Percentiles rank a stretch among this genome's conserved stretches.
These are phyloP conservation scores for Penicillium mononematosum DNA, from an alignment of 495 filamentous ascomycete species.

Conservation along the genomic window DNA sequence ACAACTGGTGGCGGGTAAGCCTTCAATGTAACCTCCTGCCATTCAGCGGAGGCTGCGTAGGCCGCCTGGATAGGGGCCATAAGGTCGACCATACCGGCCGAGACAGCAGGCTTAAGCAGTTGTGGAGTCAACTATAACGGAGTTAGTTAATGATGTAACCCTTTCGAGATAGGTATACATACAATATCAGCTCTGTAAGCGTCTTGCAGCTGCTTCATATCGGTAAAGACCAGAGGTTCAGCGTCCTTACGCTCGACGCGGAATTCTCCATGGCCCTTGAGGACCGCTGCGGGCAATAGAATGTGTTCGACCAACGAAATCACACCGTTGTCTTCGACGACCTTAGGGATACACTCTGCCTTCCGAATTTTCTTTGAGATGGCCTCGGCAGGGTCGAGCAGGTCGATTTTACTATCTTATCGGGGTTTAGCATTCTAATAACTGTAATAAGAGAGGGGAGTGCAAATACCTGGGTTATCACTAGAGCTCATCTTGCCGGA, in stretches of 20 bases:
- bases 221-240: conserved; percentile 69
- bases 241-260: conserved; percentile 43
- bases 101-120: conserved; percentile 70
- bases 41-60: conserved; percentile 63
- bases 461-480: background rate
- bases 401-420: conserved; percentile 67
- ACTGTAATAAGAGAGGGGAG: too few species aligned
- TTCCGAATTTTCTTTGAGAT: conserved; percentile 75
- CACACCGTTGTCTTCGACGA: conserved; percentile 75
- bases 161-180: conserved; percentile 21
- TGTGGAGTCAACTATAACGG: conserved; percentile 66
- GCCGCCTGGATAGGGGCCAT: conserved; percentile 67
- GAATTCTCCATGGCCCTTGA: conserved; percentile 23
- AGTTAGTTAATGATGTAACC: conserved; percentile 1
- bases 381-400: conserved; percentile 67
- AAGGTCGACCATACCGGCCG: conserved; percentile 62
- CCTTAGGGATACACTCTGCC: conserved; percentile 63
- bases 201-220: conserved; percentile 61
- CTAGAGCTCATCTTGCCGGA: conserved; percentile 60
- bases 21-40: conserved; percentile 57
- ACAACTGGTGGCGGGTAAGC: conserved; percentile 5
- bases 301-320: conserved; percentile 77
- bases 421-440: background rate
- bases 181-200: conserved; percentile 75
- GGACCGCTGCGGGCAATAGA: conserved; percentile 60